phyloP scores from a whole-genome alignment of 1,139 yeast genomes.

The Suhomyces ambrosiae region DNA sequence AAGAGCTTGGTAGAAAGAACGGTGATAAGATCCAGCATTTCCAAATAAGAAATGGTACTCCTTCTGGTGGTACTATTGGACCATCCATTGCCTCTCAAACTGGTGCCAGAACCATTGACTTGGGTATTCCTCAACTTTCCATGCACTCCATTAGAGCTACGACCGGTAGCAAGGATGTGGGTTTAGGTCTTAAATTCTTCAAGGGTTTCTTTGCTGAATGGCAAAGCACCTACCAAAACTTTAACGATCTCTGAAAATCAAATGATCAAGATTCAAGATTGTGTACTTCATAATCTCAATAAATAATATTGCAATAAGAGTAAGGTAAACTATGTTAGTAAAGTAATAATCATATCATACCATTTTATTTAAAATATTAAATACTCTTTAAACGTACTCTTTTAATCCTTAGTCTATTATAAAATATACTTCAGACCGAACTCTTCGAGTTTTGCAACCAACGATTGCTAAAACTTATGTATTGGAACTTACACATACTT shows the following conservation, averaged over 20 bases:
- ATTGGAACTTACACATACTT: too few species aligned
- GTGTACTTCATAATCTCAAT: too few species aligned
- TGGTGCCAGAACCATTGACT: slow-evolving; percentile 75
- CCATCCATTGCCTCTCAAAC: slow-evolving; percentile 65
- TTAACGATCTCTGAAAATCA: slow-evolving; percentile 38
- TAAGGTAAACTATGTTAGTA: too few species aligned
- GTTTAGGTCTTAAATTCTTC: slow-evolving; percentile 67
- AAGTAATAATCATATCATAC: too few species aligned
- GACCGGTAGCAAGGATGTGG: slow-evolving; percentile 70
- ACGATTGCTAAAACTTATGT: too few species aligned
- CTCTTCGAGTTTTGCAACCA: too few species aligned
- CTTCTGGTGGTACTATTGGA: slow-evolving; percentile 83
- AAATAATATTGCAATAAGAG: too few species aligned
- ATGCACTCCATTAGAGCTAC: slow-evolving; percentile 85
- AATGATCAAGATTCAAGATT: too few species aligned
- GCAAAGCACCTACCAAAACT: slow-evolving; percentile 51
- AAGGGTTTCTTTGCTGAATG: slow-evolving; percentile 61
- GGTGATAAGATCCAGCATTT: slow-evolving; percentile 67
- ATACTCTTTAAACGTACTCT: too few species aligned
- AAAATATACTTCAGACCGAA: too few species aligned
- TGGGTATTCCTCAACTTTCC: slow-evolving; percentile 76
- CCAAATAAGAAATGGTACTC: slow-evolving; percentile 69
- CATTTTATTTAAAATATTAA: too few species aligned
- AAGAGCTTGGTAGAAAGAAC: slow-evolving; percentile 62
- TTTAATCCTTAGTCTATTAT: too few species aligned